Evolutionary conservation across 2,329 filamentous ascomycete genomes (phyloP).

Genomic region (Chaetomiaceae sp.): DNA sequence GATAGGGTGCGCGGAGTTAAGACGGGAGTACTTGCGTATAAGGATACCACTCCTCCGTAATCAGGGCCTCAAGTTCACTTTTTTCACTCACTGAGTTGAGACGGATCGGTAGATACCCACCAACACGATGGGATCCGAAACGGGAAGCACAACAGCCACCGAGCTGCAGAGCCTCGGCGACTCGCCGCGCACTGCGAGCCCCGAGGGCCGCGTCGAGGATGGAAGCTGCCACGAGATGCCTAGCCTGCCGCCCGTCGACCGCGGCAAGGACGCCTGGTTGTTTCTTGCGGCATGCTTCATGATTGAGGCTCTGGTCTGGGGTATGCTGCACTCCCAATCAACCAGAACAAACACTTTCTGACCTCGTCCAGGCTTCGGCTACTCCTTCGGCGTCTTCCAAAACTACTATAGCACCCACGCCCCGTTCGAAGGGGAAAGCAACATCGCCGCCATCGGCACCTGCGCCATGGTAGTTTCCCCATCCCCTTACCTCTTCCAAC

Average conservation of each 20-base stretch:
- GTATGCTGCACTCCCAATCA: constrained; percentile 27
- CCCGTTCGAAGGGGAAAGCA: constrained; percentile 50
- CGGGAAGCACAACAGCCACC: neutral
- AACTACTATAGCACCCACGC: constrained; percentile 60
- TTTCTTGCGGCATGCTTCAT: constrained; percentile 48
- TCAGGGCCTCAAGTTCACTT: too few relatives aligned
- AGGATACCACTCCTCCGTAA: too few relatives aligned
- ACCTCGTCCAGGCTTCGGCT: constrained; percentile 55
- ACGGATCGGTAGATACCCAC: too few relatives aligned
- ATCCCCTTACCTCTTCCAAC: constrained; percentile 16
- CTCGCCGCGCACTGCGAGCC: constrained; percentile 3
- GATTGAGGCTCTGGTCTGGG: constrained; percentile 52
- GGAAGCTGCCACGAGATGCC: constrained; percentile 25
- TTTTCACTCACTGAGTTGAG: neutral
- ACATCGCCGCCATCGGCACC: constrained; percentile 61
- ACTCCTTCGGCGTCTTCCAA: constrained; percentile 67
- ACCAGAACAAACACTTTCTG: neutral
- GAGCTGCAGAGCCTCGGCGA: constrained; percentile 7
- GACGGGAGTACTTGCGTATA: too few relatives aligned
- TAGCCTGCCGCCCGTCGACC: constrained; percentile 33
- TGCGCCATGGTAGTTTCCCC: constrained; percentile 47
- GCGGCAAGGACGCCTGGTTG: constrained; percentile 38
- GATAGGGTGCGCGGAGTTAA: too few relatives aligned
- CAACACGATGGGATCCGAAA: constrained; percentile 1
- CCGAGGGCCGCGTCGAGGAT: constrained; percentile 7